Evolutionary conservation across 805 yeast genomes (phyloP).

Genomic region (Candida dendrica): DNA sequence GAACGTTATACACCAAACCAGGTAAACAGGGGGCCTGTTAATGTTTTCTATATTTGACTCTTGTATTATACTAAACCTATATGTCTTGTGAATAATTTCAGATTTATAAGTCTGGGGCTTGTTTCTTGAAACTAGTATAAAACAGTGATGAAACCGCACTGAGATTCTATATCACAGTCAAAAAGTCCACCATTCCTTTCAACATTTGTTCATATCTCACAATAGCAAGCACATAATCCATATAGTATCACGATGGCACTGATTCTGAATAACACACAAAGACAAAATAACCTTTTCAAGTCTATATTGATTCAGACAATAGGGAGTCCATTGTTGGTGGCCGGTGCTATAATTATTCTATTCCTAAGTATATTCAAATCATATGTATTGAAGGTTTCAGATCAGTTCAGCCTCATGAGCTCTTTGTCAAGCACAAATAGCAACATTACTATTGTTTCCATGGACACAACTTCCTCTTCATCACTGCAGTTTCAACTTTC

Average conservation of each 20-base stretch:
- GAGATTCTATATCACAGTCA: not conserved
- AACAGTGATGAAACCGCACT: not conserved
- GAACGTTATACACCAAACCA: too few species aligned
- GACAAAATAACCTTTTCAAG: conserved; percentile 1
- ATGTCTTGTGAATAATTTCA: too few species aligned
- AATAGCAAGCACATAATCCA: too few species aligned
- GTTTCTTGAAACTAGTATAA: not conserved
- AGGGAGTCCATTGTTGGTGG: not conserved
- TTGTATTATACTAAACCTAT: too few species aligned
- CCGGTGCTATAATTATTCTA: not conserved
- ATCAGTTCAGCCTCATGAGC: not conserved
- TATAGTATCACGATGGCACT: not conserved
- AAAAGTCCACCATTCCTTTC: too few species aligned
- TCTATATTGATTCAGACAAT: conserved; percentile 1
- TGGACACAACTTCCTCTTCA: not conserved
- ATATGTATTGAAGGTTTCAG: not conserved
- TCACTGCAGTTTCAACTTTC: not conserved
- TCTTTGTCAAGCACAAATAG: not conserved
- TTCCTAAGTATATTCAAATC: not conserved
- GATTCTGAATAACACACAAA: conserved; percentile 1
- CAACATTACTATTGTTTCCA: not conserved
- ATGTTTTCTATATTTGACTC: too few species aligned
- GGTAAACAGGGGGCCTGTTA: too few species aligned
- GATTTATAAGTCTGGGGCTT: too few species aligned
- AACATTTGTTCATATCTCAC: too few species aligned